phyloP scores from a whole-genome alignment of 139 green algal genomes.

The Micromonas commoda region DNA sequence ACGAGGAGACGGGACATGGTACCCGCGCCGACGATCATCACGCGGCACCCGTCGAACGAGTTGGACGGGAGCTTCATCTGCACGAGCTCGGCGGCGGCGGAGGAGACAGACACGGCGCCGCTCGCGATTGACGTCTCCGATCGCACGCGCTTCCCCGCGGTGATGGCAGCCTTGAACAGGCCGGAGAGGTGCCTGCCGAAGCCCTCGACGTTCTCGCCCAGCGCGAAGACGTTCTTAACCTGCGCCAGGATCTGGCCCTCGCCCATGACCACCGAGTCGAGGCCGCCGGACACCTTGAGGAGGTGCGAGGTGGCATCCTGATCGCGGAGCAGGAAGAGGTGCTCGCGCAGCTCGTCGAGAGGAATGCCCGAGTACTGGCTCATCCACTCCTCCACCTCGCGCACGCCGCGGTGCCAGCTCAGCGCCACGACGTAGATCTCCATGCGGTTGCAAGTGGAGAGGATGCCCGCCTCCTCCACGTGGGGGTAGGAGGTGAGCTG shows the following conservation, averaged over 20 bases:
- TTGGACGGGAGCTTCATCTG: slow-evolving; percentile 92
- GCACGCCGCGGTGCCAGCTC: slow-evolving; percentile 85
- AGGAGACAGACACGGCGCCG: slow-evolving; percentile 88
- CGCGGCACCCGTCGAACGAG: slow-evolving; percentile 62
- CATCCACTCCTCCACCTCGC: slow-evolving; percentile 98
- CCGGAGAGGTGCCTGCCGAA: slow-evolving; percentile 96
- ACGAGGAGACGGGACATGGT: slow-evolving; percentile 97
- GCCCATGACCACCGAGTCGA: slow-evolving; percentile 97
- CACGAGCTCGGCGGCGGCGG: slow-evolving; percentile 91
- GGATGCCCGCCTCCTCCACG: slow-evolving; percentile 93
- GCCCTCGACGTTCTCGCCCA: slow-evolving; percentile 77
- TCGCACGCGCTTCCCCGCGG: slow-evolving; percentile 82
- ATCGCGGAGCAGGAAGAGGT: slow-evolving; percentile 95
- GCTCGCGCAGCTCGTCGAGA: slow-evolving; percentile 82
- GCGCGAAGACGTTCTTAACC: slow-evolving; percentile 47
- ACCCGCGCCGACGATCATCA: slow-evolving; percentile 95
- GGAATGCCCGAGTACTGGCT: slow-evolving; percentile 72
- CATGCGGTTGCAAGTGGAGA: slow-evolving; percentile 99
- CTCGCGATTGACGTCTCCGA: slow-evolving; percentile 87
- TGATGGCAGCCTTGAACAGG: slow-evolving; percentile 96
- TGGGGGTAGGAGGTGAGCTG: slow-evolving; percentile 90
- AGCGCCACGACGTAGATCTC: slow-evolving; percentile 96
- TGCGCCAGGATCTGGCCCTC: slow-evolving; percentile 99
- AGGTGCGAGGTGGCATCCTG: slow-evolving; percentile 91
- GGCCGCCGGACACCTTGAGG: slow-evolving; percentile 82